A percentile compares a stretch with the other conserved stretches of the same genome.
phyloP scores from a whole-genome alignment of 1,284 basidiomycete species.

The Cronartium quercuum region DNA sequence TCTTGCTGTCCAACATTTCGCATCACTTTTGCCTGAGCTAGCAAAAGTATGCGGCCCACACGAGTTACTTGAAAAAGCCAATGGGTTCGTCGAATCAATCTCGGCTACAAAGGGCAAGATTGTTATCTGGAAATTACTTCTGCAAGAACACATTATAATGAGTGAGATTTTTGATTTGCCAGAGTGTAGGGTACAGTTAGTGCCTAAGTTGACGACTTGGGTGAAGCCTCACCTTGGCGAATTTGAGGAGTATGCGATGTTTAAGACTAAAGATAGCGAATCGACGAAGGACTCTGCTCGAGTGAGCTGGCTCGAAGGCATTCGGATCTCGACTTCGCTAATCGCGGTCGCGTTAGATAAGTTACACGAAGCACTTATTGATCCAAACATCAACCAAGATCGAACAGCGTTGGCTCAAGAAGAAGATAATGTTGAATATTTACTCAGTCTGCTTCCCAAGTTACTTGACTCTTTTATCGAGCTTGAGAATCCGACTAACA shows the following conservation, averaged over 20 bases:
- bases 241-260: slow-evolving; percentile 67
- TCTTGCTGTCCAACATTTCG: slow-evolving; percentile 73
- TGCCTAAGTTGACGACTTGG: slow-evolving; percentile 85
- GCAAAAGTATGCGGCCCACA: slow-evolving; percentile 68
- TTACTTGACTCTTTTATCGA: slow-evolving; percentile 82
- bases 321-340: slow-evolving; percentile 58
- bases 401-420: slow-evolving; percentile 65
- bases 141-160: slow-evolving; percentile 85
- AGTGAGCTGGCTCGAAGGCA: slow-evolving; percentile 83
- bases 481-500: slow-evolving; percentile 63
- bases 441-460: slow-evolving; percentile 77
- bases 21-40: slow-evolving; percentile 81
- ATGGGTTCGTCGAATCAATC: slow-evolving; percentile 76
- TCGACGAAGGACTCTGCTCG: slow-evolving; percentile 63
- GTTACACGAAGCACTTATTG: slow-evolving; percentile 71
- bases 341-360: slow-evolving; percentile 82
- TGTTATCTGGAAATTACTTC: slow-evolving; percentile 84
- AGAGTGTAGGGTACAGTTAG: slow-evolving; percentile 69
- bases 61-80: slow-evolving; percentile 77
- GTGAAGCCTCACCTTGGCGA: slow-evolving; percentile 90
- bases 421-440: slow-evolving; percentile 85
- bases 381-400: slow-evolving; percentile 61
- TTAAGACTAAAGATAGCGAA: slow-evolving; percentile 62
- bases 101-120: slow-evolving; percentile 73
- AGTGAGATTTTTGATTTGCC: slow-evolving; percentile 78